phyloP scores from a whole-genome alignment of 139 green algal genomes.

The Yamagishiella unicocca region DNA sequence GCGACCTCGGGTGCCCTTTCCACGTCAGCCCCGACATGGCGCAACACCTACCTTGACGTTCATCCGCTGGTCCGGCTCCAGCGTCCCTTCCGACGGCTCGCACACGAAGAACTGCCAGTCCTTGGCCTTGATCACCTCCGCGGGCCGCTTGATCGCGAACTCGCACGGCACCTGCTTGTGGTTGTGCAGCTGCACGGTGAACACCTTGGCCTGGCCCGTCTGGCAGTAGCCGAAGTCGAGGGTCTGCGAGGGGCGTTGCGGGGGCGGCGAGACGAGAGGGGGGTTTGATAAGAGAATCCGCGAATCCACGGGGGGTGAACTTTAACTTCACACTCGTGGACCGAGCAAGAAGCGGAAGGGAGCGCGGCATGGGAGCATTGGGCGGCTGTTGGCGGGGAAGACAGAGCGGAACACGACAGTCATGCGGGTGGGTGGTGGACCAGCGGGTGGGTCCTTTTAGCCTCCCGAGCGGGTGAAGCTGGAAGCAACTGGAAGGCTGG shows the following conservation, averaged over 20 bases:
- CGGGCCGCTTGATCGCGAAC: slow-evolving; percentile 76
- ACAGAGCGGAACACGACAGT: no score
- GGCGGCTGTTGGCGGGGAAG: no score
- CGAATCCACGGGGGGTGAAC: no score
- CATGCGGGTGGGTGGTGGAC: no score
- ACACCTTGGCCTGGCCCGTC: slow-evolving; percentile 75
- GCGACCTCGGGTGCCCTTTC: no score
- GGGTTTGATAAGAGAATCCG: no score
- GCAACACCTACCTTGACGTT: slow-evolving; percentile 60
- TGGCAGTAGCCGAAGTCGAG: slow-evolving; percentile 79
- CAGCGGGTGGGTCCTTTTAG: no score
- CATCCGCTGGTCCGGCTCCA: slow-evolving; percentile 66
- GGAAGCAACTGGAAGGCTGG: no score
- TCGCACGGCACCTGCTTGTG: slow-evolving; percentile 72
- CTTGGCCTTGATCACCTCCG: slow-evolving; percentile 70
- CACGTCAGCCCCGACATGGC: neutral
- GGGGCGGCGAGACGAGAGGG: neutral
- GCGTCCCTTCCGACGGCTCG: slow-evolving; percentile 62
- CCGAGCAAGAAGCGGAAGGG: no score
- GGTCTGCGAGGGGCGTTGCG: neutral
- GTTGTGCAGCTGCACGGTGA: slow-evolving; percentile 84
- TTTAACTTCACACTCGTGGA: no score
- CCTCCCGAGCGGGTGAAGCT: no score
- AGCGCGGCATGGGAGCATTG: no score
- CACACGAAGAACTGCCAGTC: slow-evolving; percentile 80